Percentiles rank a stretch among this genome's conserved stretches.
These are phyloP conservation scores for Isabelozyma heimii DNA, from an alignment of 805 yeast species.

Conservation along the genomic window DNA sequence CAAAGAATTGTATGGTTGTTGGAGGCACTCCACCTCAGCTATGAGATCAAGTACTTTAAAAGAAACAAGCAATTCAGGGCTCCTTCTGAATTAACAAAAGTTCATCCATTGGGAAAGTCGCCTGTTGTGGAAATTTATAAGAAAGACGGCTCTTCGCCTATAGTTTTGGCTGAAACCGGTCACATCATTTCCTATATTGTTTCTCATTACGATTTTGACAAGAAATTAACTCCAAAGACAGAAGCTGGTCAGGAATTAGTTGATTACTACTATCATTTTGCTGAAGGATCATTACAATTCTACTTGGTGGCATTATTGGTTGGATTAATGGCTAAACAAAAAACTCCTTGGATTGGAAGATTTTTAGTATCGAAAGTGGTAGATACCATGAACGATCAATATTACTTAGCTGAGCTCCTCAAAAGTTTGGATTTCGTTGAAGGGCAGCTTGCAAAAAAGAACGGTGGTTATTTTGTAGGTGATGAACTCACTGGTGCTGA, in stretches of 20 bases:
- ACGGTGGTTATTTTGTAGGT: conserved; percentile 43
- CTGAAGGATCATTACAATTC: conserved; percentile 65
- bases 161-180: conserved; percentile 56
- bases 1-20: conserved; percentile 37
- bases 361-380: conserved; percentile 19
- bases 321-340: conserved; percentile 17
- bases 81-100: conserved; percentile 25
- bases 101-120: conserved; percentile 39
- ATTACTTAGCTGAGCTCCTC: conserved; percentile 21
- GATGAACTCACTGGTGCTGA: conserved; percentile 54
- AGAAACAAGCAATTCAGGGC: conserved; percentile 26
- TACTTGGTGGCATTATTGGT: conserved; percentile 35
- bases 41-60: conserved; percentile 29
- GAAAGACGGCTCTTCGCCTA: conserved; percentile 6
- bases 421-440: conserved; percentile 29
- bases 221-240: conserved; percentile 34
- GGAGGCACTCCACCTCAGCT: conserved; percentile 31
- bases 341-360: conserved; percentile 26
- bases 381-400: conserved; percentile 20
- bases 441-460: conserved; percentile 20
- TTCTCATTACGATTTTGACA: conserved; percentile 44
- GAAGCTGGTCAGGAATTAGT: conserved; percentile 42
- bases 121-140: conserved; percentile 28
- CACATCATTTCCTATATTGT: conserved; percentile 53
- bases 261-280: conserved; percentile 52